These are phyloP conservation scores for Panus rudis DNA, from an alignment of 768 basidiomycete species.

Conservation along the genomic window DNA sequence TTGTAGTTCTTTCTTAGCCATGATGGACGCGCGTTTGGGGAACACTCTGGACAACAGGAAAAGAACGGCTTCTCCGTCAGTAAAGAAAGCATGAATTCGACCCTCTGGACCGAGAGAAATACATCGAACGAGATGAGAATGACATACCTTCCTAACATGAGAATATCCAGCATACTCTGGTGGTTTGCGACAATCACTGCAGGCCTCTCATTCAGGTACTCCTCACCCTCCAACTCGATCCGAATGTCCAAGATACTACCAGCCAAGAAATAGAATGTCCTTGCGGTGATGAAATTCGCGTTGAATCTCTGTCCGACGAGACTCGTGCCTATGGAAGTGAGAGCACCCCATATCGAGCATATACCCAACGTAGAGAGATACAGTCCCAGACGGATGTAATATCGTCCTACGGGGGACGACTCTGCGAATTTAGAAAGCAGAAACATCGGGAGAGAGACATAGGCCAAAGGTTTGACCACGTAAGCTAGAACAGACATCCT, in stretches of 20 bases:
- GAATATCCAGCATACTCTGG: slow-evolving; percentile 87
- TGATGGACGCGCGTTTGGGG: slow-evolving; percentile 76
- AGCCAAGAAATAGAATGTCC: slow-evolving; percentile 71
- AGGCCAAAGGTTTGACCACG: slow-evolving; percentile 66
- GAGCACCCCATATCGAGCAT: slow-evolving; percentile 65
- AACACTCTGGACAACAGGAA: slow-evolving; percentile 49
- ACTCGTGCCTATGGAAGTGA: slow-evolving; percentile 60
- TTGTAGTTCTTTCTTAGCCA: slow-evolving; percentile 87
- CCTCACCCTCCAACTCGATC: slow-evolving; percentile 80
- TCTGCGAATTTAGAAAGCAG: slow-evolving; percentile 55
- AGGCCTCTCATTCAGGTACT: slow-evolving; percentile 66
- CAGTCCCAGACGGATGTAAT: slow-evolving; percentile 65
- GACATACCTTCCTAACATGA: slow-evolving; percentile 71
- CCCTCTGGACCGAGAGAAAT: not conserved
- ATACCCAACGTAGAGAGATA: slow-evolving; percentile 68
- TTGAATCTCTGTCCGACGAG: slow-evolving; percentile 66
- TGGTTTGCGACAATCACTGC: slow-evolving; percentile 83
- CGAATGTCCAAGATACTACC: slow-evolving; percentile 56
- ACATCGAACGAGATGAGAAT: too few relatives aligned
- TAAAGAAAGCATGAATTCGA: slow-evolving; percentile 5
- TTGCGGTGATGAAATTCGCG: slow-evolving; percentile 76
- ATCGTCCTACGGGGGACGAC: slow-evolving; percentile 50
- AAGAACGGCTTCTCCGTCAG: slow-evolving; percentile 7
- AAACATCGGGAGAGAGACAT: slow-evolving; percentile 67
- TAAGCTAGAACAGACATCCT: slow-evolving; percentile 58